Evolutionary conservation across 331 rosid genomes (phyloP).

Genomic region (Rosa hybrid): DNA sequence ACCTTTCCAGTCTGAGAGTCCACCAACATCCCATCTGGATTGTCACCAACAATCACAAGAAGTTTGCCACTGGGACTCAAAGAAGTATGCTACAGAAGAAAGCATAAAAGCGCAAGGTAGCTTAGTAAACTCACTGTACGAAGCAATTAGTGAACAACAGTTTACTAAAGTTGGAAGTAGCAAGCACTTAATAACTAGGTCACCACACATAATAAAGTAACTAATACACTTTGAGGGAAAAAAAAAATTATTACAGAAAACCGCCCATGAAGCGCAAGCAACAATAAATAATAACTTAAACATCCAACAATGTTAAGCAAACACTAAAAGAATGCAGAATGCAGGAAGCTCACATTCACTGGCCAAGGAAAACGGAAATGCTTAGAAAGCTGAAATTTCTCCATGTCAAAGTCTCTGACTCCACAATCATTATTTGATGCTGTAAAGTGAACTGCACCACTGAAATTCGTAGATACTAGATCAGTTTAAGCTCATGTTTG

Average conservation of each 20-base stretch:
- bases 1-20: conserved; percentile 95
- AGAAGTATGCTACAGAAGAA: conserved; percentile 68
- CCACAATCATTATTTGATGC: conserved; percentile 87
- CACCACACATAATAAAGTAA: not conserved
- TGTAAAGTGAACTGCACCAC: conserved; percentile 90
- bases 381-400: conserved; percentile 78
- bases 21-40: conserved; percentile 74
- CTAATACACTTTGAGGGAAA: not conserved
- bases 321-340: conserved; percentile 1
- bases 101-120: not conserved
- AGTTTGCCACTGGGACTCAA: conserved; percentile 78
- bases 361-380: conserved; percentile 80
- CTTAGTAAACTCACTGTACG: not conserved
- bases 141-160: not conserved
- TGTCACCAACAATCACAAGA: conserved; percentile 74
- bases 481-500: conserved; percentile 9
- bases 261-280: not conserved
- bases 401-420: conserved; percentile 84
- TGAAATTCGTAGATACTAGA: conserved; percentile 25
- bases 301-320: not conserved
- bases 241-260: not conserved
- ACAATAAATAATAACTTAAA: not conserved
- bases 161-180: not conserved
- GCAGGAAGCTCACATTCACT: conserved; percentile 61
- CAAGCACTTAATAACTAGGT: not conserved